Evolutionary conservation across 164 flowering plant species (phyloP).

Genomic region (Taxillus chinensis): DNA sequence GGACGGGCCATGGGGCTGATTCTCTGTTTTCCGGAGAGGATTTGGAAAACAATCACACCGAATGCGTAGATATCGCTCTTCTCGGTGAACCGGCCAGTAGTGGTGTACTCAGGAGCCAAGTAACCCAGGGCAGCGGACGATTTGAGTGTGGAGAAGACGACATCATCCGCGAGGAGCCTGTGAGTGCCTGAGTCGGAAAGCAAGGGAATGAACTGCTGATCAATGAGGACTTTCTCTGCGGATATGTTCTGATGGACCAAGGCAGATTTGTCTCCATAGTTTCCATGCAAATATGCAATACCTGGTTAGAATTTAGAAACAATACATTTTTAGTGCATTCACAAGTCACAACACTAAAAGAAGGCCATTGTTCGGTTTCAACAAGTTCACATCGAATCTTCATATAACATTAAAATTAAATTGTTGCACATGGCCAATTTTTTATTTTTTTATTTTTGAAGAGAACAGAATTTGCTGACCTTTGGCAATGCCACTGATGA

Average conservation of each 20-base stretch:
- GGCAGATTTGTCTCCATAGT: conserved; percentile 40
- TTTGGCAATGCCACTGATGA: conserved; percentile 80
- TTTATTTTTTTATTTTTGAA: too few relatives aligned
- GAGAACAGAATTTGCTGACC: conserved; percentile 30
- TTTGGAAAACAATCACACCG: conserved; percentile 68
- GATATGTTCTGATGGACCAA: conserved; percentile 80
- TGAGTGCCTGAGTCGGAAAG: conserved; percentile 73
- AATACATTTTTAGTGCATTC: too few relatives aligned
- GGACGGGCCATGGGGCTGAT: conserved; percentile 29
- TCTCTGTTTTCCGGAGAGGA: conserved; percentile 57
- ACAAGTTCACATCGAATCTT: too few relatives aligned
- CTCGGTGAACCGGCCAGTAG: conserved; percentile 78
- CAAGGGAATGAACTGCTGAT: conserved; percentile 49
- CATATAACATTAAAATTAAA: too few relatives aligned
- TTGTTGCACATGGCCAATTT: too few relatives aligned
- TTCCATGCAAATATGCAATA: conserved; percentile 57
- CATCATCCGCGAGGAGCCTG: conserved; percentile 78
- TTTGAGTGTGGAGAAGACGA: conserved; percentile 78
- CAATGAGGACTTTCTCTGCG: conserved; percentile 79
- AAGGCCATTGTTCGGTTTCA: too few relatives aligned
- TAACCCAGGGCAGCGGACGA: conserved; percentile 97
- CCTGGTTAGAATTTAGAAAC: conserved; percentile 29
- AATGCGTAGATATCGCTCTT: conserved; percentile 89
- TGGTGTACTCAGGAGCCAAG: conserved; percentile 88
- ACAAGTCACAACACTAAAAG: too few relatives aligned